Percentiles rank a stretch among this genome's conserved stretches.
Conservation (phyloP, 257 asterid genomes). For the Cruciata laevipes region DNA sequence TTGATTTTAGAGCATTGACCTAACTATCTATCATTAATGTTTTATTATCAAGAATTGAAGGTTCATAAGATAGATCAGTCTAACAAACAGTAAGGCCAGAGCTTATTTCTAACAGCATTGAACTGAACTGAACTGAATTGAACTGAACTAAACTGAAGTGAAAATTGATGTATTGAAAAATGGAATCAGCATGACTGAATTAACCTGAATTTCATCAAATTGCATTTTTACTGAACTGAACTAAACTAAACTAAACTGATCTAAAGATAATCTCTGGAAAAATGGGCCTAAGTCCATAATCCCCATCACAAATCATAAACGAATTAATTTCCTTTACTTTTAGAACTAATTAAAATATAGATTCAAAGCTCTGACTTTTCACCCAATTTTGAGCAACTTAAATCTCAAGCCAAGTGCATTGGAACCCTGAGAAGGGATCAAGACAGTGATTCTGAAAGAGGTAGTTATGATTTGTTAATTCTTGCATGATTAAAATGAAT, state of each 20-base stretch:
- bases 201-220: no score
- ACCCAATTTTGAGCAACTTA: constrained; percentile 18
- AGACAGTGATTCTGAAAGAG: background rate
- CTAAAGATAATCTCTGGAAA: no score
- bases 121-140: no score
- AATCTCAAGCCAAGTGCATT: constrained; percentile 16
- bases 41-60: background rate
- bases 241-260: no score
- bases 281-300: no score
- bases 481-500: background rate
- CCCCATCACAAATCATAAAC: background rate
- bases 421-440: background rate
- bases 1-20: constrained; percentile 17
- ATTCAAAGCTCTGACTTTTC: constrained; percentile 7
- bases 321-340: background rate
- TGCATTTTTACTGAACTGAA: no score
- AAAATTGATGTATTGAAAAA: no score
- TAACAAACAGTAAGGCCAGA: background rate
- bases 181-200: no score
- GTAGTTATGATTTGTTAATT: background rate
- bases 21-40: constrained; percentile 9
- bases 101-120: no score
- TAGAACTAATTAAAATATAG: background rate
- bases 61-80: constrained; percentile 9
- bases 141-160: no score